phyloP scores from a whole-genome alignment of 345 rosid genomes.

The Acer saccharum region DNA sequence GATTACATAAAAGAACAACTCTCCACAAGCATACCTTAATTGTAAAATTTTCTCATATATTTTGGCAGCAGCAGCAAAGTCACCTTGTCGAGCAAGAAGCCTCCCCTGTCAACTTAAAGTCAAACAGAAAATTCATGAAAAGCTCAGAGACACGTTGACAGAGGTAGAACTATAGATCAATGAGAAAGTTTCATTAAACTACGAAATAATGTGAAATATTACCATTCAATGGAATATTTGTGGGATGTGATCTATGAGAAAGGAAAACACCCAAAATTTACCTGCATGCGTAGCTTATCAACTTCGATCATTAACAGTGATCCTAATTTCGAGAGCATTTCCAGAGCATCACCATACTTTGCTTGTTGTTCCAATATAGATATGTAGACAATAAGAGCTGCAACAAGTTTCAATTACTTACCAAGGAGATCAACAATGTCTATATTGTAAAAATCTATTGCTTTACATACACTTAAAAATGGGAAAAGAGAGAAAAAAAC shows the following conservation, averaged over 20 bases:
- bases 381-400: constrained; percentile 92
- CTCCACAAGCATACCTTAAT: constrained; percentile 59
- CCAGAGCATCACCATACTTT: constrained; percentile 80
- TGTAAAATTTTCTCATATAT: constrained; percentile 76
- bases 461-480: neutral
- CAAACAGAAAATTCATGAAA: constrained; percentile 34
- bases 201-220: neutral
- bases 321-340: constrained; percentile 74
- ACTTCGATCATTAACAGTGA: constrained; percentile 87
- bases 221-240: neutral
- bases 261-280: constrained; percentile 26
- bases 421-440: constrained; percentile 6
- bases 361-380: constrained; percentile 89
- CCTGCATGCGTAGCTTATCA: constrained; percentile 90
- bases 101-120: constrained; percentile 99
- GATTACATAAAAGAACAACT: neutral
- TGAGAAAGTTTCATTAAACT: constrained; percentile 8
- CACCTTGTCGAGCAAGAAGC: constrained; percentile 75
- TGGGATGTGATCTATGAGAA: neutral
- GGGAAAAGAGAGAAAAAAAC: neutral
- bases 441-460: neutral
- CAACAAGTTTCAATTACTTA: constrained; percentile 27
- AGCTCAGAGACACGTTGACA: neutral
- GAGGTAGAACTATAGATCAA: neutral
- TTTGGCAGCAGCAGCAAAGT: constrained; percentile 61